These are phyloP conservation scores for Calonectria fujianensis DNA, from an alignment of 2,329 filamentous ascomycete species.

Conservation along the genomic window DNA sequence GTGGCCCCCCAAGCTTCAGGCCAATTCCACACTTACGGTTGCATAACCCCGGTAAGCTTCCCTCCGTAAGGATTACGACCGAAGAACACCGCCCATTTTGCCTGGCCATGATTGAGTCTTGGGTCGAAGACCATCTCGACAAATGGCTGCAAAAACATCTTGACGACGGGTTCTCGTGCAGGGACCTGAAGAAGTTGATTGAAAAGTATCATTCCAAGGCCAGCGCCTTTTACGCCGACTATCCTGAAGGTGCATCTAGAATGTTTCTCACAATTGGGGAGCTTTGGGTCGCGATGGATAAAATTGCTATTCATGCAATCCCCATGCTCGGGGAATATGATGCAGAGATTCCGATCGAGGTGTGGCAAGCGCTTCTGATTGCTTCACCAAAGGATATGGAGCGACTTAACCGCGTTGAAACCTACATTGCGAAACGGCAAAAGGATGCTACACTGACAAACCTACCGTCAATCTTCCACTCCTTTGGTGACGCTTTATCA, in stretches of 20 bases:
- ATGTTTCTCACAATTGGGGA: constrained; percentile 75
- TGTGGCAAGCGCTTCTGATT: constrained; percentile 68
- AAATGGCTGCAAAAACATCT: constrained; percentile 61
- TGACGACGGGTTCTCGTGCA: constrained; percentile 52
- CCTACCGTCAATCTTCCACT: constrained; percentile 42
- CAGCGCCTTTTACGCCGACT: constrained; percentile 57
- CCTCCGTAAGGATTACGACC: not conserved
- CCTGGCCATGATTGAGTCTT: constrained; percentile 67
- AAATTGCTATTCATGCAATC: constrained; percentile 61
- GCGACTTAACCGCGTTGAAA: constrained; percentile 67
- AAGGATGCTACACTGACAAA: not conserved
- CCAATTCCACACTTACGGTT: constrained; percentile 35
- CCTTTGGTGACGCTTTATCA: constrained; percentile 42
- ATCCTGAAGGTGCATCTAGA: constrained; percentile 69
- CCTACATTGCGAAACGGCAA: constrained; percentile 58
- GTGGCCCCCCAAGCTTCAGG: not conserved
- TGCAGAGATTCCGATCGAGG: constrained; percentile 62
- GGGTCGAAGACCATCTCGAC: constrained; percentile 65
- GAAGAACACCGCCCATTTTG: constrained; percentile 31
- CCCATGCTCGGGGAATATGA: constrained; percentile 68
- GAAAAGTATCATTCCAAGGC: constrained; percentile 60
- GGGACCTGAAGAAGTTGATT: constrained; percentile 57
- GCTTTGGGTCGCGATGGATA: constrained; percentile 76
- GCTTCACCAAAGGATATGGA: constrained; percentile 65
- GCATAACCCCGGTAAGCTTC: not conserved